A percentile compares a stretch with the other conserved stretches of the same genome.
Conservation (phyloP, 192 early-diverging fungal species). For the Umbelopsis sp. region DNA sequence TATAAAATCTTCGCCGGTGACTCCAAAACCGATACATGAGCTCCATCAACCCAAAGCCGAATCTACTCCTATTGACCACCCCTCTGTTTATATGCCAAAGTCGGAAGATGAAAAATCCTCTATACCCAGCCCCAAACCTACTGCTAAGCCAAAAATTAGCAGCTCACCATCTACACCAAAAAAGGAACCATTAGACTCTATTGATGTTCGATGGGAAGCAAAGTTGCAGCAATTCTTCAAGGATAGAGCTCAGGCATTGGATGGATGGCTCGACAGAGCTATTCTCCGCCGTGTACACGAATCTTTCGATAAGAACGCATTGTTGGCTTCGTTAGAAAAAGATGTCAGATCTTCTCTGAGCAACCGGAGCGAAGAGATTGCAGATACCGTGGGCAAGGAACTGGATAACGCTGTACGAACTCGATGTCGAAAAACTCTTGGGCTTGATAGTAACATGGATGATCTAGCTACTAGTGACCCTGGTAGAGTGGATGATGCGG, state of each 20-base stretch:
- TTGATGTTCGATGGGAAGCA: conserved; percentile 2
- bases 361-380: neutral
- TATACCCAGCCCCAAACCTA: conserved; percentile 4
- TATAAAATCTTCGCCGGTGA: neutral
- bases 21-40: neutral
- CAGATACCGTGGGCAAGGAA: neutral
- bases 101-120: neutral
- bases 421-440: conserved; percentile 6
- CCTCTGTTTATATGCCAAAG: neutral
- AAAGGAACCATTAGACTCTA: neutral
- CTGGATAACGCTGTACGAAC: neutral
- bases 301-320: neutral
- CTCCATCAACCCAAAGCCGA: neutral
- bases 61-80: neutral
- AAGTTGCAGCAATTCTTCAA: conserved; percentile 9
- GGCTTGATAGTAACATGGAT: neutral
- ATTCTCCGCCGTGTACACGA: conserved; percentile 1
- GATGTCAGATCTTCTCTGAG: neutral
- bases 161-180: neutral
- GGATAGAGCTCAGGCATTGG: conserved; percentile 2
- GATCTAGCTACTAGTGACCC: neutral
- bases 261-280: conserved; percentile 8
- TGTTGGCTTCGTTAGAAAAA: neutral
- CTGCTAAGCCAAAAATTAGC: neutral
- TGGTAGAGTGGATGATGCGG: conserved; percentile 5